These are phyloP conservation scores for Glycyrrhiza uralensis DNA, from an alignment of 306 rosid genomes.

Conservation along the genomic window DNA sequence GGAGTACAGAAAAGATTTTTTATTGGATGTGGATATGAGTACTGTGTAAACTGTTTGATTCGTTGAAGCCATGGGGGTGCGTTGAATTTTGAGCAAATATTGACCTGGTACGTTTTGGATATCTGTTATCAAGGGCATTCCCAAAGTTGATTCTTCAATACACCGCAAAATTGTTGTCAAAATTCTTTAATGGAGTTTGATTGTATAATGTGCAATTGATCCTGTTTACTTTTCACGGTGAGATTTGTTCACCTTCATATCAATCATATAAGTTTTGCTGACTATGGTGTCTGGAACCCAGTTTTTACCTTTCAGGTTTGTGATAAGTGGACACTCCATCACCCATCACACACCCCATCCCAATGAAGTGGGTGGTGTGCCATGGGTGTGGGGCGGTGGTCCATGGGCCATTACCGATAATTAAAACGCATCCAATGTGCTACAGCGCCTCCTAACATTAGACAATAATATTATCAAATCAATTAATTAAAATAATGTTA, in stretches of 20 bases:
- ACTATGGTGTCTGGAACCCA: background rate
- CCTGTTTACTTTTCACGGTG: conserved; percentile 32
- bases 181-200: conserved; percentile 35
- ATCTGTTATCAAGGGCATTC: conserved; percentile 16
- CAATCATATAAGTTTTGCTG: conserved; percentile 31
- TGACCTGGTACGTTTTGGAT: conserved; percentile 5
- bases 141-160: conserved; percentile 36
- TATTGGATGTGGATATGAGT: conserved; percentile 26
- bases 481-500: no score
- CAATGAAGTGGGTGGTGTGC: no score
- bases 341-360: no score
- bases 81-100: conserved; percentile 4
- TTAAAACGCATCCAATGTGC: no score
- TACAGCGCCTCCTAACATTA: no score
- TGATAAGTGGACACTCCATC: no score
- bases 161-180: conserved; percentile 33
- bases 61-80: conserved; percentile 10
- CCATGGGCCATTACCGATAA: no score
- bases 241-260: conserved; percentile 35
- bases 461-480: no score
- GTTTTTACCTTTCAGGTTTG: background rate
- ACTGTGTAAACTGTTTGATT: conserved; percentile 26
- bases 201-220: conserved; percentile 53
- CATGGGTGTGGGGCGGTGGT: no score
- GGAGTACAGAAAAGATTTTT: conserved; percentile 19